These are phyloP conservation scores for Phaffia tasmanica DNA, from an alignment of 768 basidiomycete genomes.

Conservation along the genomic window DNA sequence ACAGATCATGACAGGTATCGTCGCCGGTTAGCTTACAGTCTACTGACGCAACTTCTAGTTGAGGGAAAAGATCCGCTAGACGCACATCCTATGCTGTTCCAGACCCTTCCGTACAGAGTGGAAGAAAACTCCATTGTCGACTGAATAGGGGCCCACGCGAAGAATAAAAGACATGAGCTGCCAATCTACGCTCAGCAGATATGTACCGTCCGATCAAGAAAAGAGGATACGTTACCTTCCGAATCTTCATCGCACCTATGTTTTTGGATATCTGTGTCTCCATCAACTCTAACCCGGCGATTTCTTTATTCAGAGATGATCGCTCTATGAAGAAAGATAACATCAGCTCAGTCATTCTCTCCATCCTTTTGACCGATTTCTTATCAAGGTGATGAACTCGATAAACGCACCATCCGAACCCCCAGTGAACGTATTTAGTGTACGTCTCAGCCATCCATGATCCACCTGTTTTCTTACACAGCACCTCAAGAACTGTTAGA, in stretches of 20 bases:
- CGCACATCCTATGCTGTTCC: conserved; percentile 19
- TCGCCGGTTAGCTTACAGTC: background rate
- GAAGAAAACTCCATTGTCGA: conserved; percentile 23
- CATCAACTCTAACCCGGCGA: conserved; percentile 18
- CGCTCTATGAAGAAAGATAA: background rate
- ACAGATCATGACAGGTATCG: background rate
- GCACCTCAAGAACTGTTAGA: background rate
- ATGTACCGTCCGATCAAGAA: background rate
- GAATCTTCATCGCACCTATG: conserved; percentile 12
- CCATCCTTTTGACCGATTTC: background rate
- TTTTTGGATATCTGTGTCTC: conserved; percentile 7
- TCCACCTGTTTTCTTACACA: background rate
- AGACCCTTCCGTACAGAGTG: conserved; percentile 13
- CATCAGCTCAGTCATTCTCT: background rate
- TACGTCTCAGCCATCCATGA: background rate
- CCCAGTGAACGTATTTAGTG: background rate
- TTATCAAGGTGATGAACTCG: no score
- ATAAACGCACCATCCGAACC: conserved; percentile 8
- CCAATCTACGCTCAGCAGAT: background rate
- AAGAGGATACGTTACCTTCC: conserved; percentile 5
- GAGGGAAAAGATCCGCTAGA: background rate
- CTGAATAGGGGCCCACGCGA: background rate
- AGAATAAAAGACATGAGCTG: background rate
- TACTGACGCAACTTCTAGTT: background rate
- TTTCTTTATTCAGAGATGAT: conserved; percentile 2